A percentile compares a stretch with the other conserved stretches of the same genome.
Conservation (phyloP, 2,329 filamentous ascomycete genomes). For the Penicillium sp. region DNA sequence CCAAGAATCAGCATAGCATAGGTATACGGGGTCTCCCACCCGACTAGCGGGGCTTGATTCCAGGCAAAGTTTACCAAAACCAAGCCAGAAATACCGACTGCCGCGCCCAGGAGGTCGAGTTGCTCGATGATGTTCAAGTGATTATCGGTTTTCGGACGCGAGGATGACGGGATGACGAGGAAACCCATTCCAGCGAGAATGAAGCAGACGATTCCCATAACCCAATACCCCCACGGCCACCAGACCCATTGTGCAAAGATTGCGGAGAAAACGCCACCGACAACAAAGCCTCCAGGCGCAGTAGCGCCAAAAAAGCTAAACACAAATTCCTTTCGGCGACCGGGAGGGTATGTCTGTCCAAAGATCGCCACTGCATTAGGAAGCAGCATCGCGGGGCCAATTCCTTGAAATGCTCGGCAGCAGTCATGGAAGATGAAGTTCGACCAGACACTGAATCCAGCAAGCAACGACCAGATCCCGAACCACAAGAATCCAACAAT, state of each 20-base stretch:
- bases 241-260: slow-evolving; percentile 48
- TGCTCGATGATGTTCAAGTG: not conserved
- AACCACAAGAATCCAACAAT: slow-evolving; percentile 41
- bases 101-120: not conserved
- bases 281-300: slow-evolving; percentile 50
- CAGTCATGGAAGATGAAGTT: slow-evolving; percentile 56
- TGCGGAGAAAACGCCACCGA: slow-evolving; percentile 47
- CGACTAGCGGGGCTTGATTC: slow-evolving; percentile 6
- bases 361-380: slow-evolving; percentile 69
- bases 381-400: slow-evolving; percentile 45
- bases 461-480: slow-evolving; percentile 36
- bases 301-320: slow-evolving; percentile 58
- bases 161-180: not conserved
- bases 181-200: slow-evolving; percentile 38
- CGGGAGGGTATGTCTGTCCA: slow-evolving; percentile 60
- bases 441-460: slow-evolving; percentile 37
- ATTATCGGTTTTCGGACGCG: not conserved
- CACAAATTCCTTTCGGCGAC: slow-evolving; percentile 60
- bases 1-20: slow-evolving; percentile 6
- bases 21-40: not conserved
- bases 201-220: slow-evolving; percentile 46
- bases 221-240: slow-evolving; percentile 59
- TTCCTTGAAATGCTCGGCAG: slow-evolving; percentile 34
- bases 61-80: slow-evolving; percentile 5
- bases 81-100: not conserved